Evolutionary conservation across 495 filamentous ascomycete genomes (phyloP), one percentile per base, ranked within the genome.

Genomic region (Aspergillus conjunctus): DNA sequence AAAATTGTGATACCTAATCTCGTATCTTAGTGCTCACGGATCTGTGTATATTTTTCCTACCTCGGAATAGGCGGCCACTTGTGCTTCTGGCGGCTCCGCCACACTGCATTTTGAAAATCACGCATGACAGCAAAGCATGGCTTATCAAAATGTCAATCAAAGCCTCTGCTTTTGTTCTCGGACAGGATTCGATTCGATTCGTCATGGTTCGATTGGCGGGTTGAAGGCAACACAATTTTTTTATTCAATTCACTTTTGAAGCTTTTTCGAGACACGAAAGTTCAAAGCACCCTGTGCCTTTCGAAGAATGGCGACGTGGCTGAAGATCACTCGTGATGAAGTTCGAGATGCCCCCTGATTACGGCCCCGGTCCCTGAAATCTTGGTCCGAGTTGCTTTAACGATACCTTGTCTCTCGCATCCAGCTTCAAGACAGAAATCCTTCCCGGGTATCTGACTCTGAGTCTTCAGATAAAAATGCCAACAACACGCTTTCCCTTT

Each of bases 71-170:
- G 12, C 15, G 37, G 44, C 21, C 18, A 48, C 20, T 11, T 18
- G 15, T 48, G 44, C 20, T 48, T 48, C 17, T 48, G n/a, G 3
- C 21, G 18, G 18, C 44, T 48, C 44, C 17, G 44, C 44, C 44
- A 48, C 44, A 2, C 20, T 21, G n/a, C 44, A 48, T 21, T n/a
- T 20, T 48, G 44, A 48, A 48, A 48, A 48, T 48, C 44, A 48
- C 44, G 44, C 44, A 48, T 22, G 10, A 15, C 39, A 43, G 39
- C n/a, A n/a, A n/a, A n/a, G n/a, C 39, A 43, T 43, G 12, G 17
- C 17, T 43, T 43, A 15, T 21, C 17, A 21, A 48, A 21, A 48
- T 7, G 44, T 48, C 18, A 17, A 48, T 48, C 44, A 48, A 6
- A 11, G n/a, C 44, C 4, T 20, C 44, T 21, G 44, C 17, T 21